Conservation (phyloP, 345 rosid genomes). For the Rhodomyrtus tomentosa region DNA sequence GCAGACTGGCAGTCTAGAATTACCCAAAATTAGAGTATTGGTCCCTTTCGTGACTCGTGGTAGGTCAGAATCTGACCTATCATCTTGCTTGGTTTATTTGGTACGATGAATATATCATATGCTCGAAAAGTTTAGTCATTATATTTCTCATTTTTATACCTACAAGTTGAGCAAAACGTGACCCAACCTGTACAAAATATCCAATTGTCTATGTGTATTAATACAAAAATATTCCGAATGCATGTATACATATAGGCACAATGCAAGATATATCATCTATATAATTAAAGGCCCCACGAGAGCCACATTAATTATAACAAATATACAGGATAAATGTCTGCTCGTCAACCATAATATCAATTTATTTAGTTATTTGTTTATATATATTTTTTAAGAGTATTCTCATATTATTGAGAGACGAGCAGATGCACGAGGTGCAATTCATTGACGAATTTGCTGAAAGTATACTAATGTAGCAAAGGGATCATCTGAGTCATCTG, state of each 20-base stretch:
- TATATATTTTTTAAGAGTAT: not conserved
- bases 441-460: not conserved
- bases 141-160: not conserved
- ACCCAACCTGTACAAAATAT: not conserved
- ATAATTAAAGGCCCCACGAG: not conserved
- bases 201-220: not conserved
- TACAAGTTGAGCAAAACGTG: not conserved
- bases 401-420: not conserved
- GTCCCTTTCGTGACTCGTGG: not conserved
- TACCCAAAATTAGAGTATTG: not conserved
- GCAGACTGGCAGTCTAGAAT: not conserved
- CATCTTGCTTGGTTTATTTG: not conserved
- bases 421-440: not conserved
- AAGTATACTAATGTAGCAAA: not conserved
- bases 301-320: not conserved
- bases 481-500: not conserved
- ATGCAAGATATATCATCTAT: not conserved
- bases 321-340: not conserved
- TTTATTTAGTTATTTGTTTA: not conserved
- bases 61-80: not conserved
- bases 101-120: not conserved
- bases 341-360: not conserved
- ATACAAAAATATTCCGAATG: not conserved
- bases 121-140: not conserved
- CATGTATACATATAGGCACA: not conserved